Evolutionary conservation across 2,329 filamentous ascomycete species (phyloP).

Genomic region (Hypoxylon rubiginosum): DNA sequence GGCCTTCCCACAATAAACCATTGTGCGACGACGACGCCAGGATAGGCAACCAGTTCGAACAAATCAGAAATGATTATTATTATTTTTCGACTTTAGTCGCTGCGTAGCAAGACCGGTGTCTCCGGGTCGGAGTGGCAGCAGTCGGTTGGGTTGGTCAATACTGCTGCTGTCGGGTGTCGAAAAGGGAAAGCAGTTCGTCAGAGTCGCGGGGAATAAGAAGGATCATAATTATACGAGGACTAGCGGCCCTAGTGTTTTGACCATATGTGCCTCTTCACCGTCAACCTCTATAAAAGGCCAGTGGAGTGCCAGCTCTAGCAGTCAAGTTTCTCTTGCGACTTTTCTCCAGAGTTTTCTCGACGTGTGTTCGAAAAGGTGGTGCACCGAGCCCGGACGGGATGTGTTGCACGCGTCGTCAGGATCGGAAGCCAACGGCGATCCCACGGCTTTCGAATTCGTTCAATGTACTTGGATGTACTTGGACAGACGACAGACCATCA

Average conservation of each 20-base stretch:
- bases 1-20: conserved; percentile 71
- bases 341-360: conserved; percentile 18
- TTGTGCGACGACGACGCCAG: conserved; percentile 51
- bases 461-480: conserved; percentile 12
- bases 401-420: conserved; percentile 24
- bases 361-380: conserved; percentile 3
- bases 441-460: conserved; percentile 16
- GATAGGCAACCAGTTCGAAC: conserved; percentile 42
- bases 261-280: conserved; percentile 15
- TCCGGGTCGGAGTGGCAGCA: conserved; percentile 39
- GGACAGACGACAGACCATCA: conserved; percentile 15
- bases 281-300: conserved; percentile 32
- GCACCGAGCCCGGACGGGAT: conserved; percentile 28
- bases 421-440: conserved; percentile 17
- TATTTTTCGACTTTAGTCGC: conserved; percentile 32
- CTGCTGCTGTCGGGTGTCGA: conserved; percentile 44
- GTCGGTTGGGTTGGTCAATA: conserved; percentile 42
- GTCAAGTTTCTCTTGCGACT: not conserved
- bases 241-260: conserved; percentile 28
- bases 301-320: conserved; percentile 12
- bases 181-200: conserved; percentile 52
- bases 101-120: conserved; percentile 39
- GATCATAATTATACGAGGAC: conserved; percentile 44
- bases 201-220: conserved; percentile 45
- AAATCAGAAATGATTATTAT: conserved; percentile 44